Evolutionary conservation across 2,329 filamentous ascomycete genomes (phyloP).

Genomic region (Tolypocladium inflatum): DNA sequence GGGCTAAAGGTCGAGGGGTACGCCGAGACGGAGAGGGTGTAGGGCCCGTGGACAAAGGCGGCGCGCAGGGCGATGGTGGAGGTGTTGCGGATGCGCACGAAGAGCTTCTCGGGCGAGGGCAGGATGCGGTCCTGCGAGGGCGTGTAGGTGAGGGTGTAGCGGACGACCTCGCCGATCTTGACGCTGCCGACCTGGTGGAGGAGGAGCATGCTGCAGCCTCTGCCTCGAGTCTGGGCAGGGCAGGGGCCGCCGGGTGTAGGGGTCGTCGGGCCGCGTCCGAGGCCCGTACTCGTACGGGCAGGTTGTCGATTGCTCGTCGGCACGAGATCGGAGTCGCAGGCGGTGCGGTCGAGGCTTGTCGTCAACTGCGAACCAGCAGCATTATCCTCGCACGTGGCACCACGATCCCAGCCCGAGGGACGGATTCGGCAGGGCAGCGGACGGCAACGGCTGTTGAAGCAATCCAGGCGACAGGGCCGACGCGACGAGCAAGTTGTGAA

Average conservation of each 20-base stretch:
- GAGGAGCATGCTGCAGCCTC: constrained; percentile 59
- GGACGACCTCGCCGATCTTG: constrained; percentile 88
- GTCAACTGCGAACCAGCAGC: neutral
- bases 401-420: neutral
- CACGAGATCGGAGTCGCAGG: neutral
- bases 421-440: neutral
- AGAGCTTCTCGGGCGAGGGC: constrained; percentile 70
- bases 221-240: neutral
- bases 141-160: constrained; percentile 87
- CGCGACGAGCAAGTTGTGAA: neutral
- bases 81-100: constrained; percentile 85
- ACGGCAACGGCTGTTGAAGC: too few species aligned
- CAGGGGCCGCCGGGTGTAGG: neutral
- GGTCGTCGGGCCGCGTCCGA: neutral
- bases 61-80: constrained; percentile 84
- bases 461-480: neutral
- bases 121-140: constrained; percentile 83
- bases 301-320: neutral
- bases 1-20: constrained; percentile 80
- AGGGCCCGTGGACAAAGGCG: constrained; percentile 93
- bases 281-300: too few species aligned
- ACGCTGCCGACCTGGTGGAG: constrained; percentile 85
- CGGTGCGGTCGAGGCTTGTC: neutral
- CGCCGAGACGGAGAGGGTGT: constrained; percentile 78
- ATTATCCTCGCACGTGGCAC: neutral